Conservation (phyloP, 495 filamentous ascomycete species). For the Massariosphaeria phaeospora region DNA sequence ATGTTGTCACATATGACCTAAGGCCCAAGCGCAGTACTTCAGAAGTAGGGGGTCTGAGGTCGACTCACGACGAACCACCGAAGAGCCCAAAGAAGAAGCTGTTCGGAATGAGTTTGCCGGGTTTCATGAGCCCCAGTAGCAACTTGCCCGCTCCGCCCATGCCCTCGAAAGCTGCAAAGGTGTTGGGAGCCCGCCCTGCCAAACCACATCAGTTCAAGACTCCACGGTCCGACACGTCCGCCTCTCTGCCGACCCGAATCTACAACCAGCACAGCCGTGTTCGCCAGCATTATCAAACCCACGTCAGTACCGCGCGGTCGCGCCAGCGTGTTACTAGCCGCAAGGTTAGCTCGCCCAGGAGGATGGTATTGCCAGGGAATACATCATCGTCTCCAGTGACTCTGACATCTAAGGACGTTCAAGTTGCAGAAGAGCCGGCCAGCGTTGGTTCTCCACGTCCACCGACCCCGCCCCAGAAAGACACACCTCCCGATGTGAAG, state of each 20-base stretch:
- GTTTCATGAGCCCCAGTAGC: conserved; percentile 11
- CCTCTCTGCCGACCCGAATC: conserved; percentile 12
- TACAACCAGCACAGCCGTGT: conserved; percentile 8
- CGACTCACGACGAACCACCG: neutral
- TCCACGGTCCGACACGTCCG: conserved; percentile 18
- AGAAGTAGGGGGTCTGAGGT: neutral
- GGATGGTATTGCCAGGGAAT: too few relatives aligned
- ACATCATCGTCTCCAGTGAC: too few relatives aligned
- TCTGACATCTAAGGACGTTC: too few relatives aligned
- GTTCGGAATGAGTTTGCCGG: conserved; percentile 34
- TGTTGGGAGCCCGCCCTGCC: conserved; percentile 8
- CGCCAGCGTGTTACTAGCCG: too few relatives aligned
- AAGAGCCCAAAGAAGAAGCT: conserved; percentile 41
- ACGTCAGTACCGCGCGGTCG: neutral
- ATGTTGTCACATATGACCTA: neutral
- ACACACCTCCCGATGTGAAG: conserved; percentile 10
- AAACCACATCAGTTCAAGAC: neutral
- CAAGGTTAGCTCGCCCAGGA: too few relatives aligned
- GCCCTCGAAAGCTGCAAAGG: conserved; percentile 21
- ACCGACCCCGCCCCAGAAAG: conserved; percentile 22
- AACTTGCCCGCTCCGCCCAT: conserved; percentile 13
- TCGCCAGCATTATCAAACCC: too few relatives aligned
- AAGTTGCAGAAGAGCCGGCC: too few relatives aligned
- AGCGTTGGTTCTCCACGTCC: too few relatives aligned
- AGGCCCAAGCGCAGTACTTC: neutral